These are phyloP conservation scores for Beauveria scarabaeidicola DNA, from an alignment of 2,329 filamentous ascomycete species.

Conservation along the genomic window DNA sequence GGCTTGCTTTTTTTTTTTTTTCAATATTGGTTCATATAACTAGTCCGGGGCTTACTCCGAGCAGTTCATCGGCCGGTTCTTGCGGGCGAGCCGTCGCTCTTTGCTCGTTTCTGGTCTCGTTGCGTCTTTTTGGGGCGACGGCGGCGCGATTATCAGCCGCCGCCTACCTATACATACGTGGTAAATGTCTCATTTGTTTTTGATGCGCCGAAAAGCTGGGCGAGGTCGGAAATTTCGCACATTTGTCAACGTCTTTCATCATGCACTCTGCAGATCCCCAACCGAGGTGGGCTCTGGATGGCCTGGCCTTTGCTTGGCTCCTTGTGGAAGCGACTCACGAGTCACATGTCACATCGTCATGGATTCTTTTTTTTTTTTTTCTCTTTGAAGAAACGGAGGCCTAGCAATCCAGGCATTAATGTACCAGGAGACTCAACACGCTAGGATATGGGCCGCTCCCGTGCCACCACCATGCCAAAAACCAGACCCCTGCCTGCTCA, in stretches of 20 bases:
- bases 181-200: not conserved
- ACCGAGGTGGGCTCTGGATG: not conserved
- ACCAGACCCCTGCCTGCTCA: not conserved
- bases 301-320: not conserved
- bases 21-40: not conserved
- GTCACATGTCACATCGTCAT: constrained; percentile 10
- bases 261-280: constrained; percentile 5
- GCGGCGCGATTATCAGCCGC: too few relatives aligned
- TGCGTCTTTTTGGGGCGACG: too few relatives aligned
- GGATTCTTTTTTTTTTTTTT: not conserved
- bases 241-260: not conserved
- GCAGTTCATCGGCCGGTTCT: too few relatives aligned
- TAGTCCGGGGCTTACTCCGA: not conserved
- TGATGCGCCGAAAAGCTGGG: not conserved
- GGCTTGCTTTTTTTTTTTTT: not conserved
- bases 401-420: not conserved
- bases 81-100: too few relatives aligned
- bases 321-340: constrained; percentile 7
- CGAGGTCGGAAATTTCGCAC: not conserved
- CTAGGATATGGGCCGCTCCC: constrained; percentile 3
- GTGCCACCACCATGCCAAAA: not conserved
- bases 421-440: not conserved
- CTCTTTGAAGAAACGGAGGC: not conserved
- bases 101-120: too few relatives aligned
- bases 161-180: not conserved